Evolutionary conservation across 1,284 basidiomycete species (phyloP).

Genomic region (Puccinia triticina): DNA sequence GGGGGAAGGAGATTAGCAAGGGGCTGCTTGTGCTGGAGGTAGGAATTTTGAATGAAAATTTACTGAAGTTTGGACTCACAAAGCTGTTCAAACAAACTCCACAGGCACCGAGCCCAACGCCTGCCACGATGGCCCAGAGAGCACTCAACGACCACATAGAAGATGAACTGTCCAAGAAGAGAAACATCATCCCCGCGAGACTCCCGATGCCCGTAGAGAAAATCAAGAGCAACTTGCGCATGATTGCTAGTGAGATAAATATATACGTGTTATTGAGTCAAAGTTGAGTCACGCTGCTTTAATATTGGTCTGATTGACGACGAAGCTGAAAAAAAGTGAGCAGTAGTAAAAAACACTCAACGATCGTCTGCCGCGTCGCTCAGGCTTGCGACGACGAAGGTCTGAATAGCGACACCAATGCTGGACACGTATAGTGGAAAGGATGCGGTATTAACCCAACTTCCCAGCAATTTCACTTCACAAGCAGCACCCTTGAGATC

Average conservation of each 20-base stretch:
- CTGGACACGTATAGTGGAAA: slow-evolving; percentile 74
- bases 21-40: slow-evolving; percentile 65
- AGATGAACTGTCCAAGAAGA: slow-evolving; percentile 72
- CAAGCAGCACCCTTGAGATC: neutral
- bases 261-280: neutral
- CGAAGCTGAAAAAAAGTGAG: slow-evolving; percentile 1
- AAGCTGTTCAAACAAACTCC: slow-evolving; percentile 87
- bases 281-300: neutral
- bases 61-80: slow-evolving; percentile 64
- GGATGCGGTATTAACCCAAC: slow-evolving; percentile 44
- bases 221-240: slow-evolving; percentile 76
- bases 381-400: slow-evolving; percentile 84
- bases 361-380: slow-evolving; percentile 83
- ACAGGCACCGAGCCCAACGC: slow-evolving; percentile 79
- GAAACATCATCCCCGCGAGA: slow-evolving; percentile 69
- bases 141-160: slow-evolving; percentile 70
- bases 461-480: slow-evolving; percentile 30
- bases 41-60: slow-evolving; percentile 65
- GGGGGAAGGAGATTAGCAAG: slow-evolving; percentile 12
- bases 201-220: slow-evolving; percentile 74
- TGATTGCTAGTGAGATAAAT: slow-evolving; percentile 65
- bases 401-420: slow-evolving; percentile 79
- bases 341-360: slow-evolving; percentile 62
- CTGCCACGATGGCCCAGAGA: slow-evolving; percentile 71
- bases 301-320: neutral